phyloP scores from a whole-genome alignment of 768 basidiomycete species.

The Bullera alba region DNA sequence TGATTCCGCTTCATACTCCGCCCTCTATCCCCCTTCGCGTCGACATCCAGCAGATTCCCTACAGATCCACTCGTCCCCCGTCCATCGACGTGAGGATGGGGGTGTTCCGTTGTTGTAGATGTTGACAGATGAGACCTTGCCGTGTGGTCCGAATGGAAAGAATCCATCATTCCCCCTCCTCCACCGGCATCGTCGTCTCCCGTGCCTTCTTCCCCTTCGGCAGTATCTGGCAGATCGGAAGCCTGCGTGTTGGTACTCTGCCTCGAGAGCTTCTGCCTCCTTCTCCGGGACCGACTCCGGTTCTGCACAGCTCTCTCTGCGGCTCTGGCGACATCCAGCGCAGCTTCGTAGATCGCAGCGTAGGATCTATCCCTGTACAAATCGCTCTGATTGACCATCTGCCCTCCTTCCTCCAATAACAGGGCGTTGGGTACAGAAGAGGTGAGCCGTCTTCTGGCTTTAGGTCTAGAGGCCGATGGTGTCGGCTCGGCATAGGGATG shows the following conservation, averaged over 20 bases:
- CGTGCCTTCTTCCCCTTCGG: constrained; percentile 50
- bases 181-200: too few relatives aligned
- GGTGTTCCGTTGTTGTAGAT: too few relatives aligned
- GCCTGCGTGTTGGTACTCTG: constrained; percentile 1
- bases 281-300: constrained; percentile 15
- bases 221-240: constrained; percentile 14
- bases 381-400: background rate
- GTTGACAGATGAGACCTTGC: too few relatives aligned
- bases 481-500: background rate
- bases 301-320: constrained; percentile 20
- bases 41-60: constrained; percentile 7
- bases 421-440: background rate
- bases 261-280: constrained; percentile 7
- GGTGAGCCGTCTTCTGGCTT: too few relatives aligned
- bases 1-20: constrained; percentile 7
- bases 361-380: background rate
- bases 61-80: constrained; percentile 2
- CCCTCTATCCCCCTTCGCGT: too few relatives aligned
- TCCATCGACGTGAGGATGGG: too few relatives aligned
- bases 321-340: constrained; percentile 40
- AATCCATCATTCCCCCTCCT: constrained; percentile 61
- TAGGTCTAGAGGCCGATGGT: background rate
- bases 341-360: constrained; percentile 40
- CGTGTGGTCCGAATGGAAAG: constrained; percentile 73
- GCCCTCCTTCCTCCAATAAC: background rate